Base-by-base conservation (phyloP, 306 rosid genomes). In the Lathyrus aphaca region DNA sequence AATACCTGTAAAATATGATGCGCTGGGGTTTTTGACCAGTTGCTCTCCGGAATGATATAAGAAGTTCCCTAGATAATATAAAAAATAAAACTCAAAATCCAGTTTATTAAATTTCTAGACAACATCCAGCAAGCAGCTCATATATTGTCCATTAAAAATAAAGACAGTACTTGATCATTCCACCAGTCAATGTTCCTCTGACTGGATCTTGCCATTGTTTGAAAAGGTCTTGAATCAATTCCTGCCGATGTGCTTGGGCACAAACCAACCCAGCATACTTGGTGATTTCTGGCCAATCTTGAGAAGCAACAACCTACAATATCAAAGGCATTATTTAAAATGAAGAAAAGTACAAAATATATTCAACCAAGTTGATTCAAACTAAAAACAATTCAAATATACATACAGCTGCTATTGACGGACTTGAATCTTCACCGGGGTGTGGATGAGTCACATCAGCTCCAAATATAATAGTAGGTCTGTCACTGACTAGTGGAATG, bases 371-470 rank as follows among this genome's bases (percentile, higher is more conserved):
- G 5, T 39, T n/a, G 14, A 10, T 23, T 49, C 7, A 16, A 57
- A 53, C 5, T 16, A 14, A 10, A 53, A 12, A 44, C 6, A 17
- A 69, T 8, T 39, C 9, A 5, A 66, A 27, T 23, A 17, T 10
- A 66, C 96, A 55, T 87, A 95, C 99, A 19, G 99, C 99, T 9
- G 99, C 97, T 17, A 95, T 91, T 1, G 99, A 95, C 1, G 99
- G 96, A 53, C 99, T 95, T 1, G 95, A 87, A 80, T 95, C 99
- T 86, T 95, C 99, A 44, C 99, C 99, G 19, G 99, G 99, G 64
- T 89, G 99, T 30, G 99, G 99, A 81, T 95, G 99, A 30, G 99
- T 95, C 10, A 95, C 99, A 79, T 95, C 99, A 69, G 99, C 99
- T 45, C 99, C 99, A 77, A 95, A 95, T 27, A 95, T 95, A 35